A percentile compares a stretch with the other conserved stretches of the same genome.
Evolutionary conservation across 805 yeast species (phyloP).

Genomic region (Yarrowia divulgata): DNA sequence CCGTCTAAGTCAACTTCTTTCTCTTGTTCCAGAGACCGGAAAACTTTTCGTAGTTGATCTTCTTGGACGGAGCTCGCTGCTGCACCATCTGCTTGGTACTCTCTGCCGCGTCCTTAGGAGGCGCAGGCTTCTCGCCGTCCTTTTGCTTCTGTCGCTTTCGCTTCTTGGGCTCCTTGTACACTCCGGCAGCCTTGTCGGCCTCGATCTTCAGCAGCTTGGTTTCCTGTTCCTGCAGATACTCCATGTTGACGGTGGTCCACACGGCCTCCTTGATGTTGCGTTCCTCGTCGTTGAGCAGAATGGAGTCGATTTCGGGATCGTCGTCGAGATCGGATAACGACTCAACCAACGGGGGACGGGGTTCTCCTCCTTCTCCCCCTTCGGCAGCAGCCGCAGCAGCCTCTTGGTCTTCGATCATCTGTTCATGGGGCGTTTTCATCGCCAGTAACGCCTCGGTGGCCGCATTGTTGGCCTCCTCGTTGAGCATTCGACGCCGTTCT

Average conservation of each 20-base stretch:
- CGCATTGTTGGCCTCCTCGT: conserved; percentile 38
- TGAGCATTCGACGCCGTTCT: conserved; percentile 14
- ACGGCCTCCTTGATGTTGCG: conserved; percentile 75
- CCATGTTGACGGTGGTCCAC: conserved; percentile 91
- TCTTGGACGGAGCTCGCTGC: conserved; percentile 80
- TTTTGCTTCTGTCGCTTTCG: conserved; percentile 50
- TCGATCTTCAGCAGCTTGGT: conserved; percentile 80
- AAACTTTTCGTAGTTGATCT: conserved; percentile 87
- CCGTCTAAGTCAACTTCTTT: conserved; percentile 8
- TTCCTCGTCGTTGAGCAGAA: conserved; percentile 73
- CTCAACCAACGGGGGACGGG: conserved; percentile 49
- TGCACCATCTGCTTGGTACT: conserved; percentile 79
- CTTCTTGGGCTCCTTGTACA: conserved; percentile 59
- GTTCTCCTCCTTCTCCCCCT: background rate
- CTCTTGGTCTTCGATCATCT: conserved; percentile 7
- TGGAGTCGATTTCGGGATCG: conserved; percentile 68
- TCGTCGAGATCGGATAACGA: conserved; percentile 75
- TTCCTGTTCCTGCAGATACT: conserved; percentile 84
- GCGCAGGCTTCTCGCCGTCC: conserved; percentile 43
- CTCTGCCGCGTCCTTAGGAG: conserved; percentile 64
- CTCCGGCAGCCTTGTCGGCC: conserved; percentile 86
- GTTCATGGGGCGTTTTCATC: conserved; percentile 34
- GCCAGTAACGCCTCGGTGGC: conserved; percentile 27
- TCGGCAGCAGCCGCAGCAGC: background rate
- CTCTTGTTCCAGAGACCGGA: conserved; percentile 52